These are phyloP conservation scores for Allium cepa DNA, from an alignment of 106 monocot species.

Conservation along the genomic window DNA sequence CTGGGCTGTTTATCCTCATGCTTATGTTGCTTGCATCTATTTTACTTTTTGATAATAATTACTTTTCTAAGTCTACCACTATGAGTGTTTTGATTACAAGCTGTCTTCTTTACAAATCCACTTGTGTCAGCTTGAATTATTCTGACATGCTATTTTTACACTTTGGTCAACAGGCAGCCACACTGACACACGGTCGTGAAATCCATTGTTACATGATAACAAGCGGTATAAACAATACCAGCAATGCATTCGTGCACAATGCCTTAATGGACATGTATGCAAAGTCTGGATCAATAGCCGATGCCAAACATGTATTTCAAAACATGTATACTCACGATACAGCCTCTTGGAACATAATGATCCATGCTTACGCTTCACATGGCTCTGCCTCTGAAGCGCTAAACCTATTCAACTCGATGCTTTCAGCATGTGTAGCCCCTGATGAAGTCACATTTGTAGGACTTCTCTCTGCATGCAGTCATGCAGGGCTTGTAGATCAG, in stretches of 20 bases:
- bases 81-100: no score
- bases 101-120: no score
- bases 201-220: constrained; percentile 44
- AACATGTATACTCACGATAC: constrained; percentile 24
- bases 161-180: constrained; percentile 17
- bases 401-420: constrained; percentile 50
- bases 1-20: no score
- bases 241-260: constrained; percentile 46
- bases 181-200: constrained; percentile 40
- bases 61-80: no score
- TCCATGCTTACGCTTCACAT: constrained; percentile 57
- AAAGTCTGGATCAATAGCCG: constrained; percentile 37
- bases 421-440: constrained; percentile 11
- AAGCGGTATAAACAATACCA: constrained; percentile 23
- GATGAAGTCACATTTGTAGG: constrained; percentile 66
- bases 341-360: constrained; percentile 83
- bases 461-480: constrained; percentile 70
- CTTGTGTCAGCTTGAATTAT: no score
- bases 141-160: no score
- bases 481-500: constrained; percentile 47
- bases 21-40: no score
- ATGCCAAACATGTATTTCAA: constrained; percentile 31
- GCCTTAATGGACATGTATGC: constrained; percentile 84
- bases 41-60: no score
- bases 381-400: constrained; percentile 39